Base-by-base conservation (phyloP, 1,284 basidiomycete genomes). In the Psilocybe mexicana region DNA sequence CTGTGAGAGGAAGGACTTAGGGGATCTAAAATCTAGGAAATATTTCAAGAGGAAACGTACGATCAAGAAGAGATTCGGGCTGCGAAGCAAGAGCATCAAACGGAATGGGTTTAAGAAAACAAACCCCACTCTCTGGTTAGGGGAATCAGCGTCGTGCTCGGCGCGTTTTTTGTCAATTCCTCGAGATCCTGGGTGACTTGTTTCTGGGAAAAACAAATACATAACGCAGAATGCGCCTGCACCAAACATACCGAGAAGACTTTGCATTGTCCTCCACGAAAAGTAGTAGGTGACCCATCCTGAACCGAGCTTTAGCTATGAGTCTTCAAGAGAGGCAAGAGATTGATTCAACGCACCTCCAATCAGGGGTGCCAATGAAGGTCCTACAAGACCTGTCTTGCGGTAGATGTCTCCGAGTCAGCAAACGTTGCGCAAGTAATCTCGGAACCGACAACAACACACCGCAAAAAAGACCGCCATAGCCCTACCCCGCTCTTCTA, bases 241-340 rank as follows among this genome's bases (percentile, higher is more conserved):
- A 3, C 80, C 81, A 35, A 76, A 69, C 0, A 76, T 65, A 1
- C 79, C 82, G 1, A 91, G 60, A 0, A 71, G 65, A 33, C 73
- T 71, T 69, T 93, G 90, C 68, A 88, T 84, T 1, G 79, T 67
- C 2, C 90, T 79, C 92, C 92, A 93, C 0, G 88, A 86, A 40
- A 76, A 77, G 61, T 85, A 86, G 53, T 84, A 72, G 0, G 85
- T 76, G 0, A 77, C 72, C 33, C 24, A 76, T 26, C 42, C 83
- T 84, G 70, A 10, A 54, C 23, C 11, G 6, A 36, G 35, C 6
- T 33, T 28, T 30, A 38, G 14, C 3, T 18, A 6, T 14, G 28
- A 47, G 40, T 10, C 28, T 33, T 40, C 11, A 26, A 28, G 26
- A 23, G 40, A 2, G 28, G 33, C 8, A 26, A 44, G 14, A 49